Evolutionary conservation across 441 rosid genomes (phyloP), one percentile per base, ranked within the genome.

Genomic region (Brassica balearica): DNA sequence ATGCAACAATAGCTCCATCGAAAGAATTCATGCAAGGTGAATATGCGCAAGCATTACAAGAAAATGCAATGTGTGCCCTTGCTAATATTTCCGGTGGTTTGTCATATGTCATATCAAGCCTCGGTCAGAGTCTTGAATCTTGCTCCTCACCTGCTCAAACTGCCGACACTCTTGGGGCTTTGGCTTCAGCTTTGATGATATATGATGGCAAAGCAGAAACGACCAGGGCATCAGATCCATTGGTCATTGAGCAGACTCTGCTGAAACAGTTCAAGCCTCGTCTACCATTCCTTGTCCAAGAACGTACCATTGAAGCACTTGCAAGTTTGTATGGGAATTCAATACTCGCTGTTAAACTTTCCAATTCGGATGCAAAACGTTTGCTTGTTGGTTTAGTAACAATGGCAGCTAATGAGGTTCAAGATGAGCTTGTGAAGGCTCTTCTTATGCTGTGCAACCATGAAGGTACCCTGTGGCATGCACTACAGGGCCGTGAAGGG

Each of bases 21-120:
- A 97, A 97, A 88, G 99, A 97, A 86, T 97, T 90, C 78, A 95
- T 97, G 99, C 99, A 95, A 85, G 99, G 99, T 43, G 99, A 97
- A 87, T 79, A 87, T 84, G 99, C 97, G 46, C 99, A 97, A 85
- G 98, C 99, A 53, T 80, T 97, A 84, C 99, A 97, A 84, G 99
- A 95, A 89, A 85, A 97, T 84, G 99, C 99, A 60, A 97, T 95
- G 99, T 93, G 99, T 80, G 99, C 99, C 76, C 96, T 97, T 38
- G 99, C 99, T 62, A 90, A 91, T 80, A 97, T 97, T 68, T 95
- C 98, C 68, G 99, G 99, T 82, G 99, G 99, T 74, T 87, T 97
- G 82, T 93, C 99, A 11, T 92, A 82, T 86, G 99, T 97, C 78
- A 95, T 97, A 80, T 87, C 99, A 65, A 97, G 99, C 86, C 97